Evolutionary conservation across 2,329 filamentous ascomycete genomes (phyloP).

Genomic region (Sclerotinia trifoliorum): DNA sequence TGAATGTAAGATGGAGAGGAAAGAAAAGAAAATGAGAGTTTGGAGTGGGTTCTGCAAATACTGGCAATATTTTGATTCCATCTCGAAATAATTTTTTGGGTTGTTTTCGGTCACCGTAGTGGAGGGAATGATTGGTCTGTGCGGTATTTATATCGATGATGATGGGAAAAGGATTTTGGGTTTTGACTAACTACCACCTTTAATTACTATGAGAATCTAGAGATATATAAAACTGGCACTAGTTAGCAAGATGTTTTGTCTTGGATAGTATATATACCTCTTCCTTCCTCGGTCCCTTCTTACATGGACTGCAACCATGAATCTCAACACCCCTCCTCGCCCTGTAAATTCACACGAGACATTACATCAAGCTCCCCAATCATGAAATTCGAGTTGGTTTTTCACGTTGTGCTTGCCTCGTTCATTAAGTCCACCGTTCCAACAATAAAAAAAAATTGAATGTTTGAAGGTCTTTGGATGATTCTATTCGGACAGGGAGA

Average conservation of each 20-base stretch:
- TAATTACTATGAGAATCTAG: too few species aligned
- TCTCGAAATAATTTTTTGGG: slow-evolving; percentile 26
- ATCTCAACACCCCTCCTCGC: background rate
- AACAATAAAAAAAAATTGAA: background rate
- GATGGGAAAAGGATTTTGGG: background rate
- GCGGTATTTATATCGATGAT: background rate
- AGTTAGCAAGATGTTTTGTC: background rate
- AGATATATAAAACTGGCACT: background rate
- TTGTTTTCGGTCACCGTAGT: slow-evolving; percentile 16
- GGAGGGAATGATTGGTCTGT: slow-evolving; percentile 11
- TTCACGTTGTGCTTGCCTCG: too few species aligned
- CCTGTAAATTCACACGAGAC: background rate
- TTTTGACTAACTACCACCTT: too few species aligned
- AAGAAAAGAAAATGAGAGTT: slow-evolving; percentile 19
- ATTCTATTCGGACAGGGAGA: background rate
- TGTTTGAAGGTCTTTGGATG: background rate
- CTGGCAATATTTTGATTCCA: slow-evolving; percentile 21
- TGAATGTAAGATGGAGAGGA: slow-evolving; percentile 42
- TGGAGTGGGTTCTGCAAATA: slow-evolving; percentile 13
- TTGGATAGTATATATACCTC: background rate
- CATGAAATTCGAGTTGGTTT: background rate
- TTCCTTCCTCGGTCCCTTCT: background rate
- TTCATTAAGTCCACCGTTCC: too few species aligned
- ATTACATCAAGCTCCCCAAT: background rate
- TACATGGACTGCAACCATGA: too few species aligned